phyloP scores from a whole-genome alignment of 345 rosid genomes.

The Hibiscus mutabilis region DNA sequence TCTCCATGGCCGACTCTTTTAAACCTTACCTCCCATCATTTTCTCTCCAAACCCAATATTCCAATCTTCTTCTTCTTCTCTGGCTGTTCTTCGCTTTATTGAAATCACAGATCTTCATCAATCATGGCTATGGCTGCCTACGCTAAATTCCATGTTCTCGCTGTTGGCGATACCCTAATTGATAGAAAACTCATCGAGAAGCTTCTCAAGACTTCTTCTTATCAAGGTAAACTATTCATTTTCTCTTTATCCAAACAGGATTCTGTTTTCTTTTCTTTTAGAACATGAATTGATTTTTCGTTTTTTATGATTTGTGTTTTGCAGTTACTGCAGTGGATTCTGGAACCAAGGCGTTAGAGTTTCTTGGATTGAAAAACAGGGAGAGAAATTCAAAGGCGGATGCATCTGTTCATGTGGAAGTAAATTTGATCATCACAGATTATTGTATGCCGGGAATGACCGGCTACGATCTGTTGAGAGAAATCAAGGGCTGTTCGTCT shows the following conservation, averaged over 20 bases:
- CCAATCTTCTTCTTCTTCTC: neutral
- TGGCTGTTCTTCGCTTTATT: neutral
- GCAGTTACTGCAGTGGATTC: slow-evolving; percentile 92
- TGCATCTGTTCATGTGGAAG: slow-evolving; percentile 32
- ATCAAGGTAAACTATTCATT: slow-evolving; percentile 39
- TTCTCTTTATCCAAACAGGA: neutral
- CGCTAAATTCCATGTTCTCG: slow-evolving; percentile 78
- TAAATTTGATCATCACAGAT: slow-evolving; percentile 86
- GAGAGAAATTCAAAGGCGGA: slow-evolving; percentile 20
- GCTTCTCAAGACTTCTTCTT: slow-evolving; percentile 81
- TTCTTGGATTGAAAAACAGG: slow-evolving; percentile 48
- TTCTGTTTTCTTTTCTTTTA: neutral
- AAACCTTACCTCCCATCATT: slow-evolving; percentile 15
- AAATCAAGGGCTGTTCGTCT: slow-evolving; percentile 66
- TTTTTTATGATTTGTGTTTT: neutral
- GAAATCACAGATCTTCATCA: neutral
- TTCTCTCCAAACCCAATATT: neutral
- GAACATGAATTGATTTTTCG: neutral
- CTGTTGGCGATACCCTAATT: slow-evolving; percentile 78
- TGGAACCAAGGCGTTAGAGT: slow-evolving; percentile 80
- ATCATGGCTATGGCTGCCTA: slow-evolving; percentile 34
- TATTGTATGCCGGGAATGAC: slow-evolving; percentile 99
- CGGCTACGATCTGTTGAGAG: slow-evolving; percentile 85
- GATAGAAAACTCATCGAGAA: slow-evolving; percentile 82
- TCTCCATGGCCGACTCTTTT: slow-evolving; percentile 22